Evolutionary conservation across 331 rosid species (phyloP).

Genomic region (Quercus lobata): DNA sequence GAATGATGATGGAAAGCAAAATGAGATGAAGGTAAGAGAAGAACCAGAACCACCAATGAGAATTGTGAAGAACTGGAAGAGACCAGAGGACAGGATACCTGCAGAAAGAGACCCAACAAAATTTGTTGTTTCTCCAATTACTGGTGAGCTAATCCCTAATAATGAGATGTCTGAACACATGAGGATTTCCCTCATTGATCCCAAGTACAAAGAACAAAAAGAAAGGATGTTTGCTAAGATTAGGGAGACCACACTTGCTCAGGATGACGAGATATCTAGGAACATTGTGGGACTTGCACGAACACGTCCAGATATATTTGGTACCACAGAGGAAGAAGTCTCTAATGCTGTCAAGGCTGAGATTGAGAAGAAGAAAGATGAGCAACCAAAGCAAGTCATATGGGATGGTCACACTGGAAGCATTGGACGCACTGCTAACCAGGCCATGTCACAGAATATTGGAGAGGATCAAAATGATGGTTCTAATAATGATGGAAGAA

Average conservation of each 20-base stretch:
- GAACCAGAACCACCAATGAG: conserved; percentile 83
- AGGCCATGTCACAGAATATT: conserved; percentile 82
- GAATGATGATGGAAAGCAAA: conserved; percentile 51
- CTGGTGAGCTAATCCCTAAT: conserved; percentile 80
- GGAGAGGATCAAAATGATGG: conserved; percentile 69
- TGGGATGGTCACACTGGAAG: conserved; percentile 99
- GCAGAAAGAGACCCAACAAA: conserved; percentile 78
- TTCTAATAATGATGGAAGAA: conserved; percentile 45
- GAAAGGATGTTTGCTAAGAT: conserved; percentile 97
- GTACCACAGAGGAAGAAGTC: conserved; percentile 94
- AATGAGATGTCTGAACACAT: conserved; percentile 94
- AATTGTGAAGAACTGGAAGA: conserved; percentile 95
- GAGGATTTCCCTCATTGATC: conserved; percentile 93
- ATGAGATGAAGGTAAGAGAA: conserved; percentile 51
- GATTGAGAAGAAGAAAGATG: conserved; percentile 90
- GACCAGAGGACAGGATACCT: conserved; percentile 85
- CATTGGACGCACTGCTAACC: conserved; percentile 89
- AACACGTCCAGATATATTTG: conserved; percentile 92
- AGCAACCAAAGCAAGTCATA: conserved; percentile 93
- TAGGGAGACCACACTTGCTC: conserved; percentile 87
- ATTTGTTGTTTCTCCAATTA: conserved; percentile 80
- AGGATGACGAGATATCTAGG: conserved; percentile 86
- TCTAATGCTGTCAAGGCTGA: conserved; percentile 96
- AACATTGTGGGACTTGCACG: conserved; percentile 92
- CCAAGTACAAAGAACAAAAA: conserved; percentile 92